Conservation (phyloP, 345 rosid genomes). For the Salix purpurea region DNA sequence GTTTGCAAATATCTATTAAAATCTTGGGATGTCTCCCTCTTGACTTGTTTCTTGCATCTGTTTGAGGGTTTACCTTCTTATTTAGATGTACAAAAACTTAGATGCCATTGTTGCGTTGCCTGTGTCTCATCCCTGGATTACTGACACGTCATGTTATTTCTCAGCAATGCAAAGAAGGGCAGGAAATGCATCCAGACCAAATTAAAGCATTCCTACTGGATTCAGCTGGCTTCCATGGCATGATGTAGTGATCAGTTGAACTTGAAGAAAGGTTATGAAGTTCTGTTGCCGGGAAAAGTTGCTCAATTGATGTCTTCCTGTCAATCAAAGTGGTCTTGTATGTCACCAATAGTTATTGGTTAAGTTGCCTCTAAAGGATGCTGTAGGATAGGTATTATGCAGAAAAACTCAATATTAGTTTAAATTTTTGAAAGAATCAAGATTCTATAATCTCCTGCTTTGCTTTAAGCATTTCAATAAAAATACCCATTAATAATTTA, state of each 20-base stretch:
- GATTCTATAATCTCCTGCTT: background rate
- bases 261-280: background rate
- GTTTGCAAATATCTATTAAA: background rate
- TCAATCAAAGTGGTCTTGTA: background rate
- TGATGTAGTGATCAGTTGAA: constrained; percentile 3
- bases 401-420: background rate
- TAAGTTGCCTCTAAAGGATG: background rate
- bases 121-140: background rate
- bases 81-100: background rate
- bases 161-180: constrained; percentile 94
- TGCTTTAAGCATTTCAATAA: background rate
- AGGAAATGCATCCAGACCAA: constrained; percentile 78
- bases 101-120: background rate
- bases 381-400: background rate
- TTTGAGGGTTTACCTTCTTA: background rate
- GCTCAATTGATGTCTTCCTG: background rate
- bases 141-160: background rate
- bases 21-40: background rate
- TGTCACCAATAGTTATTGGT: background rate
- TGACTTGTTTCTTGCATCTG: background rate
- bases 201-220: constrained; percentile 90
- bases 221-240: constrained; percentile 68
- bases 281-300: background rate
- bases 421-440: background rate
- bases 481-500: background rate